Evolutionary conservation across 2,329 filamentous ascomycete species (phyloP).

Genomic region (Penicillium sp.): DNA sequence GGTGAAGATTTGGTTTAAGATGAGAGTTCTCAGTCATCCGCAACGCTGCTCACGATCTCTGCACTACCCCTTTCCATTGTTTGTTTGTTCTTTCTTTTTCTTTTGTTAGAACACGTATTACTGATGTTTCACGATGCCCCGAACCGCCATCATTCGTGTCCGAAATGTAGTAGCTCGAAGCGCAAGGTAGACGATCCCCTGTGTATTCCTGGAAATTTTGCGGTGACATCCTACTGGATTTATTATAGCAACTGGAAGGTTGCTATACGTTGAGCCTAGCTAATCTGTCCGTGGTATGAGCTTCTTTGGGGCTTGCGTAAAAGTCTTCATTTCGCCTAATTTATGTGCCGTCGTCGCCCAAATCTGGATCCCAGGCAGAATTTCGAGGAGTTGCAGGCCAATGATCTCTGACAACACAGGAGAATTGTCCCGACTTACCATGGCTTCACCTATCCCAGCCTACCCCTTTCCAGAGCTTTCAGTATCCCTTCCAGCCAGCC

Average conservation of each 20-base stretch:
- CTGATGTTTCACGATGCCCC: background rate
- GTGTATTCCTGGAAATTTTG: background rate
- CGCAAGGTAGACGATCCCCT: background rate
- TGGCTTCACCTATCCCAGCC: background rate
- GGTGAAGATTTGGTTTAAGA: slow-evolving; percentile 10
- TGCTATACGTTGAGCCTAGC: too few species aligned
- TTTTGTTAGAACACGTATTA: background rate
- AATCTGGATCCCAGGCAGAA: too few species aligned
- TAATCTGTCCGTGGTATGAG: too few species aligned
- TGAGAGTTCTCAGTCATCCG: background rate
- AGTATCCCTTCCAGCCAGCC: background rate
- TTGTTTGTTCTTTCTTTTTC: background rate
- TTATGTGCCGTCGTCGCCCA: too few species aligned
- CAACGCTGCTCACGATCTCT: background rate
- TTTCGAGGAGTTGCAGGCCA: too few species aligned
- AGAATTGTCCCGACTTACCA: background rate
- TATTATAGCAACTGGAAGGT: too few species aligned
- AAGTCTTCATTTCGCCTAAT: too few species aligned
- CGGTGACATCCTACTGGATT: too few species aligned
- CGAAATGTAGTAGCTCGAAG: background rate
- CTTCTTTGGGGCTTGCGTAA: too few species aligned
- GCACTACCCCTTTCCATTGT: background rate
- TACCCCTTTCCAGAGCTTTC: background rate
- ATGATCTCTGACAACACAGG: background rate
- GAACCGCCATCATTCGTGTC: background rate